Evolutionary conservation across 768 basidiomycete species (phyloP), one percentile per base, ranked within the genome.

Genomic region (Russula sp.): DNA sequence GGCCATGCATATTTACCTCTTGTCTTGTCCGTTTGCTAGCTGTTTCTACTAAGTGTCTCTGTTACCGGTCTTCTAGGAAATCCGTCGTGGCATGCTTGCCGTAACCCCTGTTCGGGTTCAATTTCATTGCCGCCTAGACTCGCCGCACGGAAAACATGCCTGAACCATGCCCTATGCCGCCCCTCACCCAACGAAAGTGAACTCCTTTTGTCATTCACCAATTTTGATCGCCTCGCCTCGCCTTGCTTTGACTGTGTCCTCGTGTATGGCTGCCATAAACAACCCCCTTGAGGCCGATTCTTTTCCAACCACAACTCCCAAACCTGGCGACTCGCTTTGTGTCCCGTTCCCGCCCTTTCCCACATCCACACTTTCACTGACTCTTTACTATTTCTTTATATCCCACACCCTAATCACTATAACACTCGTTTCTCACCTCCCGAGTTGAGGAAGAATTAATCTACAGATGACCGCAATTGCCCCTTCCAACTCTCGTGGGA

Each of bases 401-500:
- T 57, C 49, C 54, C 26, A 30, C 59, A 50, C 40, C 48, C 59
- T 61, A 65, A 65, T 61, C 53, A 30, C 28, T 24, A 28, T 46
- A 46, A 20, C 46, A 51, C 54, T 57, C 32, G 52, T 38, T 65
- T 57, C 55, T 38, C 59, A 51, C 20, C 55, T 52, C 64, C 63
- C 58, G 26, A n/a, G 46, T 59, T 67, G 63, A 65, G 42, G 20
- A 46, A 61, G 60, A 18, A 50, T 50, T 51, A 28, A 66, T 64
- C 44, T 59, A 13, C 56, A 54, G 7, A 51, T 11, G 50, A 65
- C 57, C n/a, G n/a, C 66, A 49, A 61, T 64, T 49, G 22, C 59
- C 13, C 66, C 68, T n/a, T 40, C 62, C n/a, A 53, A 54, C 60
- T 58, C 62, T 46, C 59, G 61, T 36, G 67, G 59, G 22, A 61